Base-by-base conservation (phyloP, 2,329 filamentous ascomycete species). In the Colletotrichum karsti region DNA sequence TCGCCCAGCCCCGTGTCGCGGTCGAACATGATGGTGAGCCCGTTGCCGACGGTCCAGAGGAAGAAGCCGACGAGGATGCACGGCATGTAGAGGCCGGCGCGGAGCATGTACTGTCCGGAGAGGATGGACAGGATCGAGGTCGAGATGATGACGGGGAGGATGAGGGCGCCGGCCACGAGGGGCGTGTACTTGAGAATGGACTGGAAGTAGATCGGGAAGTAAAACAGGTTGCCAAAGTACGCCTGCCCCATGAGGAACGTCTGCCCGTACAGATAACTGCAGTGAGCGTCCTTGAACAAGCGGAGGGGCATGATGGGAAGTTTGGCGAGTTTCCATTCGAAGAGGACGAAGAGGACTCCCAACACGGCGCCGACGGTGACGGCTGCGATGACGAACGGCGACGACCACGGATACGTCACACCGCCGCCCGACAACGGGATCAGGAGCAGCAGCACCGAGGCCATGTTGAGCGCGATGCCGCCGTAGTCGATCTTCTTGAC, bases 1-100 rank as follows among this genome's bases (percentile, higher is more conserved):
- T 72, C 69, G 5, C 72, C 74, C 0, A 77, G 62, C 0, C 60
- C 59, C 1, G 77, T 78, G 5, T 72, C 60, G 3, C 71, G 65
- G 55, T 70, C 70, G 35, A 77, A 73, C 6, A 77, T 50, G 12
- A 76, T 62, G 10, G 72, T 73, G 8, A 80, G 71, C 2, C 79
- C 79, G 18, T 74, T 73, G 8, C 79, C 80, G 2, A 81, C 60
- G 0, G 77, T 76, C 78, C 79, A 81, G 2, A 80, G 64, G 2
- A 70, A 62, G 56, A 78, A 81, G 2, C 80, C 80, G 7, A 51
- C 71, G 33, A 75, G 68, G 24, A 79, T 72, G 33, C 74, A 73
- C 1, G 60, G 70, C 67, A 76, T 76, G 54, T 79, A 79, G 6
- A 72, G 71, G 5, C 74, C 73, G 3, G 69, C 30, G 7, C 75